Conservation (phyloP, 2,329 filamentous ascomycete species). For the Bipolaris sorokiniana region DNA sequence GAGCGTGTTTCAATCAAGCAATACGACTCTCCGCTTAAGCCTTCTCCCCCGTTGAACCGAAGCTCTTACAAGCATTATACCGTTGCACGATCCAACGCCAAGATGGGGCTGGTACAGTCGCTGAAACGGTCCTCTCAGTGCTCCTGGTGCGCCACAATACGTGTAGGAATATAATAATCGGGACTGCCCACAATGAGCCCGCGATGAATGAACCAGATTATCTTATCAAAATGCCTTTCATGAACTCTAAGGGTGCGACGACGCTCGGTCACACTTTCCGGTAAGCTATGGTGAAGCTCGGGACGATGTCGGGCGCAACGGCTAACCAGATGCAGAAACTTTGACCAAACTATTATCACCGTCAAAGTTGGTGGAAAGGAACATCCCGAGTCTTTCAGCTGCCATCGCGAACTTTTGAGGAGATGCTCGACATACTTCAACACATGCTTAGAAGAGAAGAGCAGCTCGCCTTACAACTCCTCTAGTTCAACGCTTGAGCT, state of each 20-base stretch:
- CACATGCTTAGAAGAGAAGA: conserved; percentile 37
- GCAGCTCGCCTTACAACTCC: conserved; percentile 42
- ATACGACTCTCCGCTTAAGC: conserved; percentile 12
- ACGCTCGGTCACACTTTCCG: conserved; percentile 46
- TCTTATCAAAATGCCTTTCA: conserved; percentile 48
- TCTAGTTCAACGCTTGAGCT: conserved; percentile 37
- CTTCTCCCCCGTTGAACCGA: conserved; percentile 10
- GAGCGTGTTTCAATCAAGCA: conserved; percentile 27
- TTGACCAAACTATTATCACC: conserved; percentile 47
- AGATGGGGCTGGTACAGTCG: conserved; percentile 24
- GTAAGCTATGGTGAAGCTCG: conserved; percentile 18
- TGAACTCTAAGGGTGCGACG: conserved; percentile 35
- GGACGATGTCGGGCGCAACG: background rate
- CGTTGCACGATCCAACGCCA: conserved; percentile 30
- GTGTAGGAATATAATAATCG: conserved; percentile 14
- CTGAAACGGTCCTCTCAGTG: conserved; percentile 27
- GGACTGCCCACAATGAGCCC: conserved; percentile 8
- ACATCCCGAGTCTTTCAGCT: conserved; percentile 43
- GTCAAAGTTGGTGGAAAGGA: conserved; percentile 43
- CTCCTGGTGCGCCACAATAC: conserved; percentile 1
- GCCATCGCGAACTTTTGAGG: conserved; percentile 42
- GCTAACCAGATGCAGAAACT: conserved; percentile 39
- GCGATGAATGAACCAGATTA: conserved; percentile 42
- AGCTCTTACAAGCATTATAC: conserved; percentile 20
- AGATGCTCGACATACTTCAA: conserved; percentile 46